Conservation (phyloP, 1,139 yeast genomes). For the Geotrichum macrosporum region DNA sequence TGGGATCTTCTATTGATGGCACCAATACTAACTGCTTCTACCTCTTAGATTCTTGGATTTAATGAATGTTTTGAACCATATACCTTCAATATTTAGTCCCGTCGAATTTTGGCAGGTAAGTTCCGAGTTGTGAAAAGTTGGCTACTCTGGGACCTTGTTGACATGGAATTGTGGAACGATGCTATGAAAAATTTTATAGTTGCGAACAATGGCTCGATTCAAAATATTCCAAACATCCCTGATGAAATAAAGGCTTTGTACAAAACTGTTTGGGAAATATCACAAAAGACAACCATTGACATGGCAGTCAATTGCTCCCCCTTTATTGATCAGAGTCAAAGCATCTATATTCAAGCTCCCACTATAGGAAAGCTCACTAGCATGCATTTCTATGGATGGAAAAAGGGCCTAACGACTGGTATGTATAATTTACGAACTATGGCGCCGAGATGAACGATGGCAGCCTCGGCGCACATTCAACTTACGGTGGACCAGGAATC, state of each 20-base stretch:
- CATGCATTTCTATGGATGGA: slow-evolving; percentile 98
- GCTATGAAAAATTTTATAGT: slow-evolving; percentile 77
- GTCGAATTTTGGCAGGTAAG: slow-evolving; percentile 85
- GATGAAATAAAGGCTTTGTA: slow-evolving; percentile 69
- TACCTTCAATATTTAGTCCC: slow-evolving; percentile 80
- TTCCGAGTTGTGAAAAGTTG: slow-evolving; percentile 85
- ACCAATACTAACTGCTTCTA: slow-evolving; percentile 94
- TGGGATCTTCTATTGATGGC: slow-evolving; percentile 82
- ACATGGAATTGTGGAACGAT: slow-evolving; percentile 76
- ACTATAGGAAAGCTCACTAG: slow-evolving; percentile 89
- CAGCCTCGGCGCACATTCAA: slow-evolving; percentile 91
- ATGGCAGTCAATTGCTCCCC: slow-evolving; percentile 96
- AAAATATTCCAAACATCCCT: slow-evolving; percentile 71
- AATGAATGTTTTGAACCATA: slow-evolving; percentile 91
- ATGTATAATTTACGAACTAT: slow-evolving; percentile 95
- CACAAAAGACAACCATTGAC: slow-evolving; percentile 82
- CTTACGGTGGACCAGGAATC: slow-evolving; percentile 72
- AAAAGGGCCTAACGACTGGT: slow-evolving; percentile 93
- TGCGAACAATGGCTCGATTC: slow-evolving; percentile 81
- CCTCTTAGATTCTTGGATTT: slow-evolving; percentile 84
- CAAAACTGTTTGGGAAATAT: slow-evolving; percentile 95
- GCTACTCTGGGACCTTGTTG: slow-evolving; percentile 73
- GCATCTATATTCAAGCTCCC: slow-evolving; percentile 77
- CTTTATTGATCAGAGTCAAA: slow-evolving; percentile 92
- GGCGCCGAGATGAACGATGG: no score